Evolutionary conservation across 768 basidiomycete genomes (phyloP), one percentile per base, ranked within the genome.

Genomic region (Leccinum longicurvipes): DNA sequence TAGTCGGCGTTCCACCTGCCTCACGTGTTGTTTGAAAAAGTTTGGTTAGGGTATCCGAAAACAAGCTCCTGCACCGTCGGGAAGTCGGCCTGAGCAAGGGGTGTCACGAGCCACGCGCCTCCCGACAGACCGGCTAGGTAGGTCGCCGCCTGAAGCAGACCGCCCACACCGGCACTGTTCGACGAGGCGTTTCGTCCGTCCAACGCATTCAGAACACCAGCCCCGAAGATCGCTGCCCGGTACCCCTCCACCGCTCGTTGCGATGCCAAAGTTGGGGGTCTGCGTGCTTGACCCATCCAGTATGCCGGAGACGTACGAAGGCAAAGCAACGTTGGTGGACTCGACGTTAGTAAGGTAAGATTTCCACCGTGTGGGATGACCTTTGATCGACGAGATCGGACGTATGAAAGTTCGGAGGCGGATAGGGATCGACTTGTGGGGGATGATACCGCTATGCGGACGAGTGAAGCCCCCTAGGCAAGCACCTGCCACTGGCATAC

Each of bases 211-310:
- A 79, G 59, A n/a, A 82, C 73, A 1, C 81, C 84, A 4, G 79
- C 83, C 41, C 78, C 79, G 49, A 77, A 79, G 10, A 82, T 71
- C 4, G 81, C 80, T 0, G 84, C 85, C n/a, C 84, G 70, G 47
- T 80, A 77, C 0, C 82, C 79, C n/a, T 8, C 85, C 85, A 12
- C 85, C 85, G 28, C 79, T 80, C 23, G 76, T 67, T 0, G 83
- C 82, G 50, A 84, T 79, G 0, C n/a, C n/a, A n/a, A n/a, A n/a
- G n/a, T n/a, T n/a, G n/a, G n/a, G n/a, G n/a, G n/a, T n/a, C n/a
- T n/a, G 49, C 1, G 55, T 27, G 25, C 57, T 60, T 9, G 57
- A 49, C 3, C 59, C 68, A 12, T n/a, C 53, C 19, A 71, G 51
- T 44, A 78, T 74, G 29, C 53, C 44, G 12, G 66, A 60, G 9